Evolutionary conservation across 345 rosid genomes (phyloP).

Genomic region (Viola odorata): DNA sequence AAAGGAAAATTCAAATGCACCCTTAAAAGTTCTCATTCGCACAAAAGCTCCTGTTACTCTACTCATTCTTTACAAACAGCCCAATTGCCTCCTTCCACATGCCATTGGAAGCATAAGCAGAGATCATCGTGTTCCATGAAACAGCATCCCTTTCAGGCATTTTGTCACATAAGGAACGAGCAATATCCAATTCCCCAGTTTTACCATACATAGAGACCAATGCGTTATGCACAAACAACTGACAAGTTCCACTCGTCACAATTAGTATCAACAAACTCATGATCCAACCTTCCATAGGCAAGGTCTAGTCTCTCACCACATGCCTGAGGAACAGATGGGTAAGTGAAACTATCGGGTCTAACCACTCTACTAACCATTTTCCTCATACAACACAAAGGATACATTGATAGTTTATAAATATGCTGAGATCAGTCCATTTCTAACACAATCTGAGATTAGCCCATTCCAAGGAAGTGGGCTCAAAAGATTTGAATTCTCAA

Average conservation of each 20-base stretch:
- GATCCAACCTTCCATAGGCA: conserved; percentile 49
- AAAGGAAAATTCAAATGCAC: conserved; percentile 48
- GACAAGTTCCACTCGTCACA: conserved; percentile 34
- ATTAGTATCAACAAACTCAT: conserved; percentile 41
- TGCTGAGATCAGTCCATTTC: conserved; percentile 36
- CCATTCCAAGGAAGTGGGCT: conserved; percentile 69
- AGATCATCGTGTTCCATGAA: conserved; percentile 71
- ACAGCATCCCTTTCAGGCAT: conserved; percentile 64
- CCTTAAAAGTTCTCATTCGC: conserved; percentile 39
- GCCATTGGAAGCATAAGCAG: conserved; percentile 54
- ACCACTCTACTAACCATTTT: conserved; percentile 50
- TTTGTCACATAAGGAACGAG: conserved; percentile 44
- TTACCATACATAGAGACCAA: conserved; percentile 75
- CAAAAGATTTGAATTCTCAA: conserved; percentile 34
- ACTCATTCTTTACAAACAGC: conserved; percentile 51
- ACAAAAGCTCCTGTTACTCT: conserved; percentile 56
- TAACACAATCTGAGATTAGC: conserved; percentile 46
- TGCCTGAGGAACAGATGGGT: conserved; percentile 71
- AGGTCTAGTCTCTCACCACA: conserved; percentile 58
- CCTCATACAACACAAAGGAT: no score
- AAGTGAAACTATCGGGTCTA: conserved; percentile 65
- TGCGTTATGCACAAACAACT: conserved; percentile 67
- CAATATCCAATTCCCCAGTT: conserved; percentile 41
- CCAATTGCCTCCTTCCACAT: conserved; percentile 65
- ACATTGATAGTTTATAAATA: no score